Percentiles rank a stretch among this genome's conserved stretches.
Evolutionary conservation across 2,329 filamentous ascomycete species (phyloP).

Genomic region (Dactylonectria estremocensis): DNA sequence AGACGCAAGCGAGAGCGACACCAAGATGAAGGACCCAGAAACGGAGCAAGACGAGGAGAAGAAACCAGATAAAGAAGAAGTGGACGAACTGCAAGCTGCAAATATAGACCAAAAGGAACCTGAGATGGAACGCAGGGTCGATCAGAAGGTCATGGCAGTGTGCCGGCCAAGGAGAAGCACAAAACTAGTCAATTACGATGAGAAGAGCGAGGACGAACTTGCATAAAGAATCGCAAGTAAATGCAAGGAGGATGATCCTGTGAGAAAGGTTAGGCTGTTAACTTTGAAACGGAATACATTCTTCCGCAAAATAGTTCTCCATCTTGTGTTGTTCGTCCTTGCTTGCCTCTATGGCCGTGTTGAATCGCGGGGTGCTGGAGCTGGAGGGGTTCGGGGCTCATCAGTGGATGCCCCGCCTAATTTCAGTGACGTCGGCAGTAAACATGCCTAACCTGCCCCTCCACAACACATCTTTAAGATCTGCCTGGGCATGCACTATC

Average conservation of each 20-base stretch:
- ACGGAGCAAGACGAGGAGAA: background rate
- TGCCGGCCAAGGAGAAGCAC: slow-evolving; percentile 9
- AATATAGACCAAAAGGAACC: background rate
- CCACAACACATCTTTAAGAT: background rate
- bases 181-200: background rate
- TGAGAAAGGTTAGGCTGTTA: too few relatives aligned
- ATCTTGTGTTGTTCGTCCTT: background rate
- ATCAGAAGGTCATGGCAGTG: slow-evolving; percentile 13
- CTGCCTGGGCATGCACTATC: slow-evolving; percentile 9
- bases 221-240: slow-evolving; percentile 1
- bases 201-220: slow-evolving; percentile 26
- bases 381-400: too few relatives aligned
- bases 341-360: background rate
- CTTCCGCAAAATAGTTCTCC: too few relatives aligned
- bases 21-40: slow-evolving; percentile 32
- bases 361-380: slow-evolving; percentile 18
- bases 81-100: slow-evolving; percentile 18
- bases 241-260: background rate
- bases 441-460: background rate
- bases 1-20: slow-evolving; percentile 21
- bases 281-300: too few relatives aligned
- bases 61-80: background rate
- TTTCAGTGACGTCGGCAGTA: slow-evolving; percentile 22
- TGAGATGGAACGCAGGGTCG: background rate
- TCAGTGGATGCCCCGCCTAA: slow-evolving; percentile 21